Conservation (phyloP, 2,329 filamentous ascomycete species). For the Monosporascus sp. region DNA sequence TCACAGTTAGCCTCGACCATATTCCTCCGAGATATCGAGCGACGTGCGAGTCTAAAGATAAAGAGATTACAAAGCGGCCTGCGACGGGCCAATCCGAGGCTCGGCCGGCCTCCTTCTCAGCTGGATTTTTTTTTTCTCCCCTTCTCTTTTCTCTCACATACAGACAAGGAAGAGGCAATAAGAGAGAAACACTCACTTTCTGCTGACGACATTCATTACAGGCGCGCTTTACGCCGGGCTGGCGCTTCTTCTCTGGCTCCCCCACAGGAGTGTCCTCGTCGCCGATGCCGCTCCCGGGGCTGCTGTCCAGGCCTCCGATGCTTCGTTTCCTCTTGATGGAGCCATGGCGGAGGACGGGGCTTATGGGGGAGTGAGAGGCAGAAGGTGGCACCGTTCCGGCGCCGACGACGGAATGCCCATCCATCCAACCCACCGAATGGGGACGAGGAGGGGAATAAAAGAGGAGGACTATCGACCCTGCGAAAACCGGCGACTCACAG, state of each 20-base stretch:
- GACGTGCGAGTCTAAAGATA: slow-evolving; percentile 11
- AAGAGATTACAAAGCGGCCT: too few relatives aligned
- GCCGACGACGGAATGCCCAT: slow-evolving; percentile 41
- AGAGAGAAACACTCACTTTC: slow-evolving; percentile 55
- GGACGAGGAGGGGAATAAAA: neutral
- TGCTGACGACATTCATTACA: slow-evolving; percentile 85
- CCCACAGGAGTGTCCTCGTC: slow-evolving; percentile 53
- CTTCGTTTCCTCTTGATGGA: slow-evolving; percentile 58
- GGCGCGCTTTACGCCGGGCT: slow-evolving; percentile 69
- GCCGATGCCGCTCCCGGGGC: slow-evolving; percentile 51
- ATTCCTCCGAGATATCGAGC: neutral
- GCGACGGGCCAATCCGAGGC: too few relatives aligned
- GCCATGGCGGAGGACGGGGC: slow-evolving; percentile 46
- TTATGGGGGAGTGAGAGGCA: slow-evolving; percentile 26
- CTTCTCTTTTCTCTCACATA: too few relatives aligned
- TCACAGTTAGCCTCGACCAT: neutral
- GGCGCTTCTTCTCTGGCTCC: slow-evolving; percentile 56
- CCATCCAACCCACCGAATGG: slow-evolving; percentile 36
- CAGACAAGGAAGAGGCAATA: neutral
- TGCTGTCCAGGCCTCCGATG: slow-evolving; percentile 50
- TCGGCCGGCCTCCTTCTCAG: neutral
- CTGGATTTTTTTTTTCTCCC: neutral
- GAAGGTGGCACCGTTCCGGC: slow-evolving; percentile 40
- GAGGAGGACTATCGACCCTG: slow-evolving; percentile 16
- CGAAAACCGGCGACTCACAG: slow-evolving; percentile 12